Evolutionary conservation across 2,329 filamentous ascomycete genomes (phyloP), one percentile per base, ranked within the genome.

Genomic region (Rhynchosporium agropyri): DNA sequence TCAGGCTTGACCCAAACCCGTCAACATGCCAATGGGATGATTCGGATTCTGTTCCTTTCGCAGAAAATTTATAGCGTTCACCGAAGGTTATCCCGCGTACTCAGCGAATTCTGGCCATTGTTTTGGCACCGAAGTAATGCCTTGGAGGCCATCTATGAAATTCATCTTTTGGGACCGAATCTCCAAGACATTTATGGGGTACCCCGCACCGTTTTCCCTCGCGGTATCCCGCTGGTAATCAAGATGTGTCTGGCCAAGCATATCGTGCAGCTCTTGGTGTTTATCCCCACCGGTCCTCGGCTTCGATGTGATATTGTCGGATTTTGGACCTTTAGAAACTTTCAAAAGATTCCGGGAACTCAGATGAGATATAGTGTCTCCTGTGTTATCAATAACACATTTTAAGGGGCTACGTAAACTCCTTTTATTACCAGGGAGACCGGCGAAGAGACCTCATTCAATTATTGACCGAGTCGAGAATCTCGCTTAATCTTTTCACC

Each of bases 401-500:
- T 9, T 3, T 42, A n/a, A n/a, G 33, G 29, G 31, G 31, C 5
- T 36, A 38, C 31, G 4, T 33, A 29, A 20, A 33, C 42, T 36
- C 20, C 51, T 54, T 54, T 42, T 20, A 54, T 12, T 9, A 13
- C 29, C 36, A 42, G 13, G 20, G 8, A 28, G 26, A 4, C 38
- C 51, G 51, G 51, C 36, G 20, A 40, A 29, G 13, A 10, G 3
- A 28, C 33, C 36, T n/a, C 26, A 40, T 54, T 42, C 36, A 40
- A 10, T 6, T n/a, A 20, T 31, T 31, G 48, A 54, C 45, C 45
- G 9, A n/a, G n/a, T 4, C 15, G 29, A 26, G 50, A 28, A 12
- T 10, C 51, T 54, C 51, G 51, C 51, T 42, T 54, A 54, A 36
- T 36, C 28, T 26, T 40, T 42, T 54, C 33, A 54, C 10, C n/a